Evolutionary conservation across 1,284 basidiomycete genomes (phyloP), one percentile per base, ranked within the genome.

Genomic region (Trichosporon inkin): DNA sequence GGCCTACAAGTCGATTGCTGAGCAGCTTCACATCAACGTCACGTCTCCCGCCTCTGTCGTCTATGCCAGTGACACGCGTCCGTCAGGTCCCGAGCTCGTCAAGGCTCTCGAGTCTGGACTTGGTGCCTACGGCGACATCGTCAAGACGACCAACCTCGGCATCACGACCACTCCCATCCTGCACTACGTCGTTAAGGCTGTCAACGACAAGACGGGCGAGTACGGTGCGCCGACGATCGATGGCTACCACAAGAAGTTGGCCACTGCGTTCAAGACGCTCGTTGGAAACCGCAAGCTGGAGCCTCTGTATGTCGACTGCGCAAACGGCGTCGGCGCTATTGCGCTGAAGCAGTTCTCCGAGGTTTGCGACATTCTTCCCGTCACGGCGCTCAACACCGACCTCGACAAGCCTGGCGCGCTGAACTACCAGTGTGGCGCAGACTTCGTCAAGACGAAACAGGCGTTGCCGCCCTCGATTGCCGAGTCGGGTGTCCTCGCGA

Each of bases 391-490:
- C 67, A 93, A 94, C 74, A 86, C 84, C 2, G 81, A 83, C 22
- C 85, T 83, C 49, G 81, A 82, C 14, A 87, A 85, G 6, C 77
- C 83, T 1, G 90, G 90, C 24, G 85, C 85, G 0, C 84, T 99
- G 65, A 98, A 99, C 79, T 82, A 86, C 66, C 80, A 86, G 40
- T 98, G 92, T 74, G 96, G 96, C 44, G 96, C 96, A 49, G 96
- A 99, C 80, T 99, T 84, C 73, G 96, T 99, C 70, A 99, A 99
- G 82, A 97, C 94, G 4, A 83, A 83, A 51, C 93, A 98, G 79
- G 86, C 82, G 63, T 79, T 91, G 2, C 94, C 93, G 5, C 88
- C 77, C 8, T 76, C 78, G 1, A 59, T 77, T 20, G 68, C 67
- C 13, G 53, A 61, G 6, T 37, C 69, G 11, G 67, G 68, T 10